Evolutionary conservation across 345 rosid genomes (phyloP).

Genomic region (Kernera saxatilis): DNA sequence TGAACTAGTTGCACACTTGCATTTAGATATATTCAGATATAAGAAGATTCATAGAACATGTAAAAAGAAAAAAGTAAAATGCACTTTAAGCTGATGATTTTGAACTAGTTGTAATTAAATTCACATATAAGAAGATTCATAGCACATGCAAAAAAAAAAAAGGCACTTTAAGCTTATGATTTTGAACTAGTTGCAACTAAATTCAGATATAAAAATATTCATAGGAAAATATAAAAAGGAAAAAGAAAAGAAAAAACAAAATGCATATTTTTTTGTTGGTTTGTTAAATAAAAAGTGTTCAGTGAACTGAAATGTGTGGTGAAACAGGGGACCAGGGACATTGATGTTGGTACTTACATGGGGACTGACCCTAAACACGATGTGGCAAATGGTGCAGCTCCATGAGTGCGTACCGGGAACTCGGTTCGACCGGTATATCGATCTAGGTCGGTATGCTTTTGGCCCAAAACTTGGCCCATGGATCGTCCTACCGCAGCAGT

Average conservation of each 20-base stretch:
- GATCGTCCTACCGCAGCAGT: slow-evolving; percentile 92
- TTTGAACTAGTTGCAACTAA: background rate
- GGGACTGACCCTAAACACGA: slow-evolving; percentile 83
- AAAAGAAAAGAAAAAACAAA: background rate
- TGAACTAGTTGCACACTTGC: background rate
- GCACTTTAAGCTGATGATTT: background rate
- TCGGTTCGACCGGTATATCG: slow-evolving; percentile 85
- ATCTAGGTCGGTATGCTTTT: slow-evolving; percentile 81
- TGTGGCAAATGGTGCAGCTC: slow-evolving; percentile 97
- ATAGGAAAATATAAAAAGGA: background rate
- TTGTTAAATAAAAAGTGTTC: background rate
- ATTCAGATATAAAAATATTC: background rate
- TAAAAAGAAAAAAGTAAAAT: background rate
- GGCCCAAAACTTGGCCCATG: slow-evolving; percentile 78
- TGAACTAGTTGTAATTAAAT: background rate
- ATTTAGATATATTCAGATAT: background rate
- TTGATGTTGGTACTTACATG: slow-evolving; percentile 61
- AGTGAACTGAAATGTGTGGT: slow-evolving; percentile 7
- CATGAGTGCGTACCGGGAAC: slow-evolving; percentile 90
- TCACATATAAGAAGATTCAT: background rate
- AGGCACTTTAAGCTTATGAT: background rate
- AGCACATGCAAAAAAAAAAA: background rate
- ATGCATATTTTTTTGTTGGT: background rate
- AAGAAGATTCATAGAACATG: background rate
- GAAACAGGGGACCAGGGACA: slow-evolving; percentile 82